phyloP scores from a whole-genome alignment of 2,329 filamentous ascomycete species.

The Fusarium staphyleae region DNA sequence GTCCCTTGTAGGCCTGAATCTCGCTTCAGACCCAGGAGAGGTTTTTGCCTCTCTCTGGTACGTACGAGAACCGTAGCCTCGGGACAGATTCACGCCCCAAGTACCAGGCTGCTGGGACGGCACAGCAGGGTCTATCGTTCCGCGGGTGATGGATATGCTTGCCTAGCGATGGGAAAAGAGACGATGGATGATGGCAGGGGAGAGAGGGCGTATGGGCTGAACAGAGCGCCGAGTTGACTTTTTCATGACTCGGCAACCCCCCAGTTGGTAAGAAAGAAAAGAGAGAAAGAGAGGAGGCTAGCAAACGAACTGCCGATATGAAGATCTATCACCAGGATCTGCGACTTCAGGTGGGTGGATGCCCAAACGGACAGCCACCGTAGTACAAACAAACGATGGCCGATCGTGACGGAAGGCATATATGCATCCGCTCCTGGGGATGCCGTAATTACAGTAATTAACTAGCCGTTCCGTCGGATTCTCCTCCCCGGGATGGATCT shows the following conservation, averaged over 20 bases:
- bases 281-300: neutral
- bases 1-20: neutral
- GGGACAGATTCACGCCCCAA: conserved; percentile 19
- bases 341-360: too few species aligned
- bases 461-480: neutral
- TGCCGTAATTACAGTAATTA: too few species aligned
- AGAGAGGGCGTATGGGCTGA: conserved; percentile 21
- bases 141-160: too few species aligned
- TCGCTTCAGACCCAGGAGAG: conserved; percentile 12
- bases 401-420: neutral
- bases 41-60: conserved; percentile 6
- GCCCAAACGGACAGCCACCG: too few species aligned
- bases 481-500: neutral
- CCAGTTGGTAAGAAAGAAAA: neutral
- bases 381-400: neutral
- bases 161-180: neutral
- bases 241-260: too few species aligned
- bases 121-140: conserved; percentile 22
- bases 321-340: conserved; percentile 3
- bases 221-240: conserved; percentile 14
- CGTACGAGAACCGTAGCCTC: conserved; percentile 13
- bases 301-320: conserved; percentile 14
- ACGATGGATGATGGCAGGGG: neutral
- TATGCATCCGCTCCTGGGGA: neutral
- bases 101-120: conserved; percentile 34